Evolutionary conservation across 176 grass and related monocot species (phyloP), one percentile per base, ranked within the genome.

Genomic region (Bromus sterilis): DNA sequence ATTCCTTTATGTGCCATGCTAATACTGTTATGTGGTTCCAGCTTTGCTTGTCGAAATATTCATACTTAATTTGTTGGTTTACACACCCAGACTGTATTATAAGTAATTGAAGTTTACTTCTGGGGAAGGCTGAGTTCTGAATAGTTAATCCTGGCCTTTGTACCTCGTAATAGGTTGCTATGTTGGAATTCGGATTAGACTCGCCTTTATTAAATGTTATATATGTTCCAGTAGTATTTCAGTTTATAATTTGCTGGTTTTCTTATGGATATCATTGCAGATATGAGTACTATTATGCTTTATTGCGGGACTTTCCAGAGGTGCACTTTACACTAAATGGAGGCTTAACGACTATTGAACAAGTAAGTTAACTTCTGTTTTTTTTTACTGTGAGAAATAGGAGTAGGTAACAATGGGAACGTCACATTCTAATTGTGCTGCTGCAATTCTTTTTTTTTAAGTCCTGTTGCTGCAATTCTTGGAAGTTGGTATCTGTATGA

Each of bases 241-340:
- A 46, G 42, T 49, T 43, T 56, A 64, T 48, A 26, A 11, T 71
- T 75, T 79, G 25, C 39, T 74, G 58, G n/a, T 15, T 59, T 68
- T 14, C n/a, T 66, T 23, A 23, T 58, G 31, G 34, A 18, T 32
- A 80, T 55, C 42, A 16, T 71, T 55, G 77, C 86, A 97, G 94
- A 87, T 94, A 97, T 89, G 94, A 97, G 57, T 97, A 94, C 86
- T 97, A 94, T 79, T 97, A 85, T 87, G 87, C 83, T 83, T 91
- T 97, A 40, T 78, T 97, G 78, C 89, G 94, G 43, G 94, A 97
- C 78, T 97, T 97, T 51, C 94, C 94, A 26, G 89, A 92, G 49
- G 75, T 97, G 36, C 66, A 87, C 21, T 97, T 97, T 87, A 97
- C 92, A 37, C 76, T 97, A 71, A 97, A 97, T 89, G 94, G 94